Evolutionary conservation across 805 yeast genomes (phyloP).

Genomic region (Babjeviella inositovora): DNA sequence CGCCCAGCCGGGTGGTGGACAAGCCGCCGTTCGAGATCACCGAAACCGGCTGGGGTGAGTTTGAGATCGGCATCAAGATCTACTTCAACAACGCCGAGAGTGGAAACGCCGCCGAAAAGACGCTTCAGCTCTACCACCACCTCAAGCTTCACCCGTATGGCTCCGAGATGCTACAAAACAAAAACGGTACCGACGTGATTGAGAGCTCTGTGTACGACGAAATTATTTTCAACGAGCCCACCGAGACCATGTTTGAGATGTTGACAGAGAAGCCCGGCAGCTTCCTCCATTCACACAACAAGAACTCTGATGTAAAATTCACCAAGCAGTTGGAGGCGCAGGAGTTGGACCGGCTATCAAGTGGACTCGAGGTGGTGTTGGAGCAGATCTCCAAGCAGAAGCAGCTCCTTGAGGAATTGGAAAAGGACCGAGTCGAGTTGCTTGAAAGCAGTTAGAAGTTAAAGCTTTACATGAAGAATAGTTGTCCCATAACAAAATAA

Average conservation of each 20-base stretch:
- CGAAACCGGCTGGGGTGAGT: constrained; percentile 99
- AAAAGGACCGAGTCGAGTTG: constrained; percentile 15
- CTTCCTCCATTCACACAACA: constrained; percentile 22
- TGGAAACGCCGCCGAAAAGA: constrained; percentile 85
- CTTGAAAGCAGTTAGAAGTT: no score
- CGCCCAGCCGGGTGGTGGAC: constrained; percentile 75
- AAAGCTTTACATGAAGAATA: no score
- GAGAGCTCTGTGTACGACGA: constrained; percentile 69
- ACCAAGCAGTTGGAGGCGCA: constrained; percentile 20
- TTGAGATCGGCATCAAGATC: constrained; percentile 78
- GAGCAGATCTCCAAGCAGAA: constrained; percentile 23
- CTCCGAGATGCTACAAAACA: constrained; percentile 4
- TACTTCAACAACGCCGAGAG: constrained; percentile 76
- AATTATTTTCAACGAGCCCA: constrained; percentile 88
- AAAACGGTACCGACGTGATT: constrained; percentile 21
- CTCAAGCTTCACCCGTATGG: constrained; percentile 83
- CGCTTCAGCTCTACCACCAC: constrained; percentile 74
- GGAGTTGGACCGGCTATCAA: constrained; percentile 21
- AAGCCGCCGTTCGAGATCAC: constrained; percentile 88
- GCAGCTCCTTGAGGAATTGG: constrained; percentile 19
- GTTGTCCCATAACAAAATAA: no score
- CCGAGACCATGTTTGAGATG: constrained; percentile 71
- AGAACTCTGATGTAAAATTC: constrained; percentile 14
- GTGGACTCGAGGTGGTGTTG: constrained; percentile 17
- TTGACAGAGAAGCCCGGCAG: constrained; percentile 56